Evolutionary conservation across 2,329 filamentous ascomycete species (phyloP).

Genomic region (Amauroascus verrucosus): DNA sequence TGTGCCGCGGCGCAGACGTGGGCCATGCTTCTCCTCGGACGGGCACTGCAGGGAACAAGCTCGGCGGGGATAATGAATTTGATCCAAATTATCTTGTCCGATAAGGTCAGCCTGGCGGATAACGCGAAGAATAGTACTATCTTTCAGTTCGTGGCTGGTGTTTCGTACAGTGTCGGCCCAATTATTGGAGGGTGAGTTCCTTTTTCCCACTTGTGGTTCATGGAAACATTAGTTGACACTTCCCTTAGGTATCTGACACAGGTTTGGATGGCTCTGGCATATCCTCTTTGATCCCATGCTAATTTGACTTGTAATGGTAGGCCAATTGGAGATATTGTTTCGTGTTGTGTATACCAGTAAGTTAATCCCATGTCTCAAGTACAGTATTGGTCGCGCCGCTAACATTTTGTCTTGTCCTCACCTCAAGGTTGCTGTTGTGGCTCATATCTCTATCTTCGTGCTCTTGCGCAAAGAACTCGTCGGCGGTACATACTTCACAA

Average conservation of each 20-base stretch:
- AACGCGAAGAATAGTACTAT: constrained; percentile 53
- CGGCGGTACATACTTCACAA: constrained; percentile 38
- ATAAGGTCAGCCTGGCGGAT: constrained; percentile 52
- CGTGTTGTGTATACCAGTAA: constrained; percentile 51
- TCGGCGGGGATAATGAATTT: constrained; percentile 53
- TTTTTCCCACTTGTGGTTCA: constrained; percentile 2
- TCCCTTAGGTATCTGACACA: constrained; percentile 24
- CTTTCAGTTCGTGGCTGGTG: constrained; percentile 50
- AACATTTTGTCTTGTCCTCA: constrained; percentile 16
- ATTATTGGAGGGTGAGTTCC: constrained; percentile 45
- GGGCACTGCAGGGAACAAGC: constrained; percentile 53
- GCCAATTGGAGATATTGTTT: constrained; percentile 58
- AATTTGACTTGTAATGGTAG: constrained; percentile 36
- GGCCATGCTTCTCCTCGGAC: constrained; percentile 51
- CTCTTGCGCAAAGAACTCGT: constrained; percentile 51
- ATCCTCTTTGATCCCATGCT: background rate
- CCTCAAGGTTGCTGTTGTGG: constrained; percentile 40
- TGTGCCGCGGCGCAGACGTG: constrained; percentile 51
- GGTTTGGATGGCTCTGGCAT: constrained; percentile 17
- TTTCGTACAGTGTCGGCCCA: constrained; percentile 52
- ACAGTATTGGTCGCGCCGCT: background rate
- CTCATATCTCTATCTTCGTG: constrained; percentile 46
- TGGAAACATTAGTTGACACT: constrained; percentile 1
- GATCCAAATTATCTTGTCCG: constrained; percentile 53
- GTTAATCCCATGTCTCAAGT: constrained; percentile 11